Evolutionary conservation across 2,329 filamentous ascomycete genomes (phyloP), one percentile per base, ranked within the genome.

Genomic region (Setomelanomma holmii): DNA sequence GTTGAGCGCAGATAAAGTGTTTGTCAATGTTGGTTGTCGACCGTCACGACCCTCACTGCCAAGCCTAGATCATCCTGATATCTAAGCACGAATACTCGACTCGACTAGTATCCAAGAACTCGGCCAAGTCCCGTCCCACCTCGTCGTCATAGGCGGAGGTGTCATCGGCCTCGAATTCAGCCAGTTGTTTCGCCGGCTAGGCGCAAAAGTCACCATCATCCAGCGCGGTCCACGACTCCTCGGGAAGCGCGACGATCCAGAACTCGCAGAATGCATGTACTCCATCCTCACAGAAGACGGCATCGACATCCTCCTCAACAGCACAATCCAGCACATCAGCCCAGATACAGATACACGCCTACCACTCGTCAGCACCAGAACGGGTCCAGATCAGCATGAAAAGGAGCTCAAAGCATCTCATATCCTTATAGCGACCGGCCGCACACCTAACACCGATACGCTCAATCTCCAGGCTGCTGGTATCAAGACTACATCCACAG

Each of bases 81-180:
- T n/a, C n/a, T 38, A 69, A 73, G 3, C 43, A 55, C n/a, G 64
- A 14, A 69, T 82, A 2, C 64, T 82, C 19, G 69, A 82, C 62
- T 82, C 79, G 7, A 82, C 79, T 0, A 75, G 74, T 38, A 73
- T 82, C 36, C 76, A 79, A 67, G 80, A 83, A 55, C 67, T 82
- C 4, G 74, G 63, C 14, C 63, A 68, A 11, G 76, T 82, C 10
- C 82, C 82, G 2, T 60, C 69, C 11, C 79, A 82, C 65, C 71
- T 84, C 3, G 66, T 83, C 30, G 76, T 84, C 1, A 53, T 84
- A n/a, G 81, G 82, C 1, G 82, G 81, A 4, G 81, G 82, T 4
- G 81, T 81, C 51, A 75, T 84, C 24, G 82, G 81, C 1, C 67
- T 84, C 10, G 82, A 84, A 58, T 84, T 84, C 54, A 81, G 76